phyloP scores from a whole-genome alignment of 1,139 yeast genomes.

The Tardiomyces digboiensis region DNA sequence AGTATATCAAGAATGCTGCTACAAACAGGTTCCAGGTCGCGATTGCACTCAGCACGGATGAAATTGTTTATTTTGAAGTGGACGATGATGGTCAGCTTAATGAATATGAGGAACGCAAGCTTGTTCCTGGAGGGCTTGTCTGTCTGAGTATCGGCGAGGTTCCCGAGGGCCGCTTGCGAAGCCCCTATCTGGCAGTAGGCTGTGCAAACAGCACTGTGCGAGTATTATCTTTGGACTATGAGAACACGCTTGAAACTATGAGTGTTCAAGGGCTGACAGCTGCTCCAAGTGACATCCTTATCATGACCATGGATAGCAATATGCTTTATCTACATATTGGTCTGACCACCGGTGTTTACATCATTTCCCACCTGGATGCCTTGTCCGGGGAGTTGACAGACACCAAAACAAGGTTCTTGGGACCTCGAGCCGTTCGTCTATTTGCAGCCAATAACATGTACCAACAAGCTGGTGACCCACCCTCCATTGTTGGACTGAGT shows the following conservation, averaged over 20 bases:
- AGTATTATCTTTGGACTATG: slow-evolving; percentile 55
- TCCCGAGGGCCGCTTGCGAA: slow-evolving; percentile 37
- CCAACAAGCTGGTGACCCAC: slow-evolving; percentile 16
- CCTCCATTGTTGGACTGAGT: slow-evolving; percentile 29
- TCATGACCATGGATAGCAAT: slow-evolving; percentile 31
- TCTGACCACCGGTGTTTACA: slow-evolving; percentile 71
- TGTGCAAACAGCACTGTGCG: slow-evolving; percentile 64
- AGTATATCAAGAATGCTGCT: slow-evolving; percentile 48
- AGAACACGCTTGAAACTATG: slow-evolving; percentile 51
- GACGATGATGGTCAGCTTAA: slow-evolving; percentile 55
- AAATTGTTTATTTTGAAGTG: slow-evolving; percentile 75
- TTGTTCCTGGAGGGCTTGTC: slow-evolving; percentile 41
- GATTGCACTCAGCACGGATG: slow-evolving; percentile 62
- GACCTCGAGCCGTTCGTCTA: slow-evolving; percentile 51
- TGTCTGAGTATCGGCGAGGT: slow-evolving; percentile 49
- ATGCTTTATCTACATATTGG: slow-evolving; percentile 58
- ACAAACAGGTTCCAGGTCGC: slow-evolving; percentile 61
- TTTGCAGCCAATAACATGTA: slow-evolving; percentile 25
- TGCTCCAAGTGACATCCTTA: slow-evolving; percentile 40
- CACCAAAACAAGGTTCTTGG: slow-evolving; percentile 66
- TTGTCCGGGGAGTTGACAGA: slow-evolving; percentile 56
- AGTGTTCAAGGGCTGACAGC: slow-evolving; percentile 64
- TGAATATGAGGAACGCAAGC: slow-evolving; percentile 59
- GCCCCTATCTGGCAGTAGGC: slow-evolving; percentile 60
- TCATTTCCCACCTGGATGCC: slow-evolving; percentile 48